Evolutionary conservation across 164 flowering plant genomes (phyloP).

Genomic region (Malania oleifera): DNA sequence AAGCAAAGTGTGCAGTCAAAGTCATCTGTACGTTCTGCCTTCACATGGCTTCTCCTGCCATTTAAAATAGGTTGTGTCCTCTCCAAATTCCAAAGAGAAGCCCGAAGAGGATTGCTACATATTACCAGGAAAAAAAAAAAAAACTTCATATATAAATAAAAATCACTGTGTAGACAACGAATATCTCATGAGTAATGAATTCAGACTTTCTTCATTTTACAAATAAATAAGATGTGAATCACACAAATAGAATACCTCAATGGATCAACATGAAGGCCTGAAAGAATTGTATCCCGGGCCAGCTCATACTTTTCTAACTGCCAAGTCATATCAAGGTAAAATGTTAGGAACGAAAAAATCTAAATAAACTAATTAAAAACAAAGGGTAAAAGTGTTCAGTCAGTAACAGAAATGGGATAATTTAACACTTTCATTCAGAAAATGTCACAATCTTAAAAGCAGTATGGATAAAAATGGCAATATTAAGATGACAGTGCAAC

Average conservation of each 20-base stretch:
- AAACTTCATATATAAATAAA: not conserved
- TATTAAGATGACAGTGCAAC: too few species aligned
- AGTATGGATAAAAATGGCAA: too few species aligned
- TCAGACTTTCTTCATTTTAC: not conserved
- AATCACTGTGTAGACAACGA: not conserved
- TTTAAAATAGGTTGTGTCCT: conserved; percentile 19
- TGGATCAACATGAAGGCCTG: conserved; percentile 89
- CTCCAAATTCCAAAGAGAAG: conserved; percentile 52
- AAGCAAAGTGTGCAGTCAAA: conserved; percentile 92
- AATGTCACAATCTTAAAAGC: too few species aligned
- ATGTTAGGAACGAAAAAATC: not conserved
- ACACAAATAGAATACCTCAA: conserved; percentile 40
- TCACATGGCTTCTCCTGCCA: conserved; percentile 35
- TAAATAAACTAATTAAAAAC: not conserved
- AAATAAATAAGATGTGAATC: not conserved
- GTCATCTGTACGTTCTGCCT: conserved; percentile 69
- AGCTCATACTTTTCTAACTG: conserved; percentile 87
- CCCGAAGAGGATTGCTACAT: conserved; percentile 58
- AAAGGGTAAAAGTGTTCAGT: not conserved
- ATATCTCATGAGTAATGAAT: too few species aligned
- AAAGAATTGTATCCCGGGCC: conserved; percentile 69
- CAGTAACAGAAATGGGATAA: not conserved
- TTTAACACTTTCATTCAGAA: too few species aligned
- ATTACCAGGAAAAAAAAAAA: conserved; percentile 19
- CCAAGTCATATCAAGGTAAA: conserved; percentile 13